phyloP scores from a whole-genome alignment of 2,329 filamentous ascomycete genomes.

The Stemphylium vesicarium region DNA sequence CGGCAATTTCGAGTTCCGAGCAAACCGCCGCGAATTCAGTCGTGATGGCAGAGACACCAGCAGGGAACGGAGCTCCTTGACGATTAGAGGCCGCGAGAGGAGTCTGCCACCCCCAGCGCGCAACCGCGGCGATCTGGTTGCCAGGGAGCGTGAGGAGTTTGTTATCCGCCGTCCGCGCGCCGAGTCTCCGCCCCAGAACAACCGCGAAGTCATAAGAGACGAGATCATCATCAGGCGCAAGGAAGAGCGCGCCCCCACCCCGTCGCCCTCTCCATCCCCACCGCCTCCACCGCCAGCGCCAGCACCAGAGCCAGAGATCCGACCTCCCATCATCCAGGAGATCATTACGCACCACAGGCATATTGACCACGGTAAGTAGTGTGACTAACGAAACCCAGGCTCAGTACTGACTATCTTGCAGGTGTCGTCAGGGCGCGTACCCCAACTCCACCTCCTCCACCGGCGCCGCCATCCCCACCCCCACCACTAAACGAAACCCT shows the following conservation, averaged over 20 bases:
- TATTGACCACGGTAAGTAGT: constrained; percentile 78
- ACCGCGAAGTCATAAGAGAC: constrained; percentile 47
- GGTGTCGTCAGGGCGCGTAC: constrained; percentile 56
- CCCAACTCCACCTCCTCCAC: constrained; percentile 58
- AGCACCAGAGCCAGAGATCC: constrained; percentile 69
- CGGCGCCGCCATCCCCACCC: constrained; percentile 51
- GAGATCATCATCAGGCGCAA: constrained; percentile 55
- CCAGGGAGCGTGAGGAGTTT: constrained; percentile 51
- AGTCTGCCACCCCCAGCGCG: constrained; percentile 47
- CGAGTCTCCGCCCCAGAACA: constrained; percentile 41
- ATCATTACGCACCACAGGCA: constrained; percentile 88
- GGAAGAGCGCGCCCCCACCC: constrained; percentile 58
- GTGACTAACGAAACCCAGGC: background rate
- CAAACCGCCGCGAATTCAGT: constrained; percentile 45
- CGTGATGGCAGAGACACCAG: constrained; percentile 43
- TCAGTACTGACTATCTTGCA: constrained; percentile 23
- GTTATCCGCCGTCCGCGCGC: constrained; percentile 48
- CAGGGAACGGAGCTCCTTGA: constrained; percentile 44
- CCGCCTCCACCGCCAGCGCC: constrained; percentile 54
- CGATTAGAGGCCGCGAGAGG: constrained; percentile 44
- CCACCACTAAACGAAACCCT: constrained; percentile 58
- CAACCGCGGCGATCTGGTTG: constrained; percentile 45
- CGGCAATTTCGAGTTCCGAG: constrained; percentile 51
- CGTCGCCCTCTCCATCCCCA: constrained; percentile 58
- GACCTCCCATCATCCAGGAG: constrained; percentile 83